Percentiles rank a stretch among this genome's conserved stretches.
These are phyloP conservation scores for Gremmenia infestans DNA, from an alignment of 2,329 filamentous ascomycete genomes.

Conservation along the genomic window DNA sequence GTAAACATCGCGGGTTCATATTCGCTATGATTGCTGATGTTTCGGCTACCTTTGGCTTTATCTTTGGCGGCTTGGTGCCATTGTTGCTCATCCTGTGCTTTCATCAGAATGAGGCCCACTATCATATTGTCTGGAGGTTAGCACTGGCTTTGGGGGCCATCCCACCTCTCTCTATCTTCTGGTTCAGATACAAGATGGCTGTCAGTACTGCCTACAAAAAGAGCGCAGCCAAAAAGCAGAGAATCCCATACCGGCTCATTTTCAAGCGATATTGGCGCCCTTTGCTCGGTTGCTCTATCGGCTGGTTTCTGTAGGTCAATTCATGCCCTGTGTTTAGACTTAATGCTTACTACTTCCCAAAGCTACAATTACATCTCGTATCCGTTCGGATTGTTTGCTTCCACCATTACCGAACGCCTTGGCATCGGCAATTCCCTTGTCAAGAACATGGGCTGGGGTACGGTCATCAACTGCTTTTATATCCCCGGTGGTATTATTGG, in stretches of 20 bases:
- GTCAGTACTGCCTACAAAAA: constrained; percentile 46
- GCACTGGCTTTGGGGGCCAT: constrained; percentile 45
- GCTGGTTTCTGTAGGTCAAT: constrained; percentile 41
- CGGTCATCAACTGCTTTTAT: constrained; percentile 47
- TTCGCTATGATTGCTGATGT: constrained; percentile 50
- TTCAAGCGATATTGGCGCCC: constrained; percentile 46
- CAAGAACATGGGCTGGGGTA: constrained; percentile 42
- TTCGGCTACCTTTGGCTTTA: constrained; percentile 45
- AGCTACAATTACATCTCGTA: constrained; percentile 50
- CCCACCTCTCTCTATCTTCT: constrained; percentile 46
- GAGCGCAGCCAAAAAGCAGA: constrained; percentile 41
- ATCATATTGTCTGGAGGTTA: constrained; percentile 43
- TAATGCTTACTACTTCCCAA: background rate
- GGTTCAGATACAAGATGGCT: constrained; percentile 47
- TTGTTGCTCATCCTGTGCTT: constrained; percentile 47
- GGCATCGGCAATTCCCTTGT: constrained; percentile 37
- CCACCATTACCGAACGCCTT: constrained; percentile 43
- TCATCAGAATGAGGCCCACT: constrained; percentile 37
- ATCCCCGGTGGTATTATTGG: constrained; percentile 40
- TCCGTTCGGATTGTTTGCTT: constrained; percentile 51
- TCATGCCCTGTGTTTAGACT: too few relatives aligned
- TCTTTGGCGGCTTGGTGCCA: constrained; percentile 44
- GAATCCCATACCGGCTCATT: constrained; percentile 42
- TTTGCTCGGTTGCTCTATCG: constrained; percentile 42
- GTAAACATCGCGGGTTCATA: constrained; percentile 48